These are phyloP conservation scores for Malbranchea cinnamomea DNA, from an alignment of 2,329 filamentous ascomycete species.

Conservation along the genomic window DNA sequence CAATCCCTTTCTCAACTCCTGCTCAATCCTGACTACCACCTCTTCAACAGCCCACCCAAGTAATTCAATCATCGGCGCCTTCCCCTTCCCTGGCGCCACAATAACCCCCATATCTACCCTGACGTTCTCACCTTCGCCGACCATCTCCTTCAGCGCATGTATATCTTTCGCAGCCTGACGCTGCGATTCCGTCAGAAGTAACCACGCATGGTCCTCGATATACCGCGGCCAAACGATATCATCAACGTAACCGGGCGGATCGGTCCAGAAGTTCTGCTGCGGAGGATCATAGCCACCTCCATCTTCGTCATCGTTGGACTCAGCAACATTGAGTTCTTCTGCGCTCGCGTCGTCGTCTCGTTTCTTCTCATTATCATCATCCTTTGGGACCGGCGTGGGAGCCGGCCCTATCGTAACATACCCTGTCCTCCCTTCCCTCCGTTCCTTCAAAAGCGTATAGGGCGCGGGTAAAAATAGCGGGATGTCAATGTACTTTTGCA, in stretches of 20 bases:
- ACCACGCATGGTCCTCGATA: slow-evolving; percentile 61
- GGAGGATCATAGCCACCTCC: slow-evolving; percentile 22
- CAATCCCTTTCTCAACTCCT: not conserved
- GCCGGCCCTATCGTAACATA: slow-evolving; percentile 33
- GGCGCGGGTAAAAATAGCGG: slow-evolving; percentile 64
- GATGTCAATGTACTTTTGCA: slow-evolving; percentile 44
- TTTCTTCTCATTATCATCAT: not conserved
- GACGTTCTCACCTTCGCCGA: slow-evolving; percentile 20
- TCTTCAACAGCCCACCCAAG: slow-evolving; percentile 54
- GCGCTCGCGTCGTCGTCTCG: slow-evolving; percentile 3
- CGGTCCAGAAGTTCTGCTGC: slow-evolving; percentile 74
- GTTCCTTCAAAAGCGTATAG: slow-evolving; percentile 32
- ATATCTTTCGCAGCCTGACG: slow-evolving; percentile 21
- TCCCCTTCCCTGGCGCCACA: slow-evolving; percentile 36
- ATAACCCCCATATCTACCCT: slow-evolving; percentile 32
- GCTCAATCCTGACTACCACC: slow-evolving; percentile 33
- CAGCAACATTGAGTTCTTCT: not conserved
- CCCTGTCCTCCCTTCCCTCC: slow-evolving; percentile 28
- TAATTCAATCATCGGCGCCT: slow-evolving; percentile 45
- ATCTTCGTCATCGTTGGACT: slow-evolving; percentile 6
- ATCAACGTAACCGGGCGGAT: slow-evolving; percentile 89
- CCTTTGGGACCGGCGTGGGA: slow-evolving; percentile 12
- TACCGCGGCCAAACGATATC: slow-evolving; percentile 95
- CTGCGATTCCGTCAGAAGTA: slow-evolving; percentile 58
- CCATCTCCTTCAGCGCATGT: slow-evolving; percentile 17